Base-by-base conservation (phyloP, 305 asterid genomes). In the Fraxinus platypoda region DNA sequence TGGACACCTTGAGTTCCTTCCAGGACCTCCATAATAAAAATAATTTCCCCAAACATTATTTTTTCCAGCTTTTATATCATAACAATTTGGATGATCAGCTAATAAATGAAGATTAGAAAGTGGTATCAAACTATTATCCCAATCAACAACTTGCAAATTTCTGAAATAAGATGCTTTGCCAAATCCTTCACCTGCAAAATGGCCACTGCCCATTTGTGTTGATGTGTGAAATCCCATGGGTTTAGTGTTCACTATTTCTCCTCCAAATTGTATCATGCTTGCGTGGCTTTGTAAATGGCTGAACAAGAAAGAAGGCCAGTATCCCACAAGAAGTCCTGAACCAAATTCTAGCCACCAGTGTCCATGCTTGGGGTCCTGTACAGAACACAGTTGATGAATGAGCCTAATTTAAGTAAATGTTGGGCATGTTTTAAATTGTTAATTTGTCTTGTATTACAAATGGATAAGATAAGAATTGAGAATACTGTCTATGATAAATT, bases 291-390 rank as follows among this genome's bases (percentile, higher is more conserved):
- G 54, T 15, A 80, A 34, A 74, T 80, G 79, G 13, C 79, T 49
- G 38, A 80, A 80, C 41, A 80, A 54, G 30, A 54, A 52, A 11
- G 79, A 46, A n/a, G 83, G 83, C 79, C 79, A 80, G 37, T 80
- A 80, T 9, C 83, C 79, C 75, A 80, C 62, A 41, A 71, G 37
- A 46, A 43, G 6, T 21, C 83, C 73, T 19, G 83, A 72, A 0
- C 79, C 83, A 31, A 80, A 71, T 73, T 71, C 83, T 5, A 80
- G 83, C 83, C 83, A 80, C 79, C 83, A 80, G 59, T 74, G 35
- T 54, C 79, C 83, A 80, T 71, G 79, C 26, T 80, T 80, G 26
- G 83, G 79, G 19, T 80, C 79, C 83, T 80, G 54, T 13, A 41
- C 62, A 79, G 74, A 13, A 3, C 43, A 28, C 64, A 52, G 64